phyloP scores from a whole-genome alignment of 352 stramenopile genomes.

The Phytophthora quininea region DNA sequence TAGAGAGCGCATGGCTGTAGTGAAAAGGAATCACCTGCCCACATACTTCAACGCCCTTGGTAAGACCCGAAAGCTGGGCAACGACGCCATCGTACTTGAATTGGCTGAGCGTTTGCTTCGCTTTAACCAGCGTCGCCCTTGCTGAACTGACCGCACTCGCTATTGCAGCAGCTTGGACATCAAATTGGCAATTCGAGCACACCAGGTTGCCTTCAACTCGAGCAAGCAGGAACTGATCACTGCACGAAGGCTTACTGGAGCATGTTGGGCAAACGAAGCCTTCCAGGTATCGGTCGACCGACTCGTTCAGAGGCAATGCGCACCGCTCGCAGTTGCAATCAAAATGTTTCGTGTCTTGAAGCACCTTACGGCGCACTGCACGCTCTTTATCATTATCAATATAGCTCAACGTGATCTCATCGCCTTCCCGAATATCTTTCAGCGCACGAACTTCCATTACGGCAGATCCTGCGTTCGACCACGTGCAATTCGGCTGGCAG shows the following conservation, averaged over 20 bases:
- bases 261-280: conserved; percentile 42
- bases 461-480: conserved; percentile 48
- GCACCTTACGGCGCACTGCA: conserved; percentile 34
- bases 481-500: conserved; percentile 54
- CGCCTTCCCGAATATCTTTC: conserved; percentile 42
- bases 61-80: conserved; percentile 21
- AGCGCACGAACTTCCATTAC: conserved; percentile 43
- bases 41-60: conserved; percentile 30
- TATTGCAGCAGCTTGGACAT: conserved; percentile 18
- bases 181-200: conserved; percentile 33
- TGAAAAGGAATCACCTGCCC: conserved; percentile 37
- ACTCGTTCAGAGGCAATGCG: conserved; percentile 32
- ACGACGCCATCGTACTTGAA: conserved; percentile 41
- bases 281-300: conserved; percentile 44
- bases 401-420: conserved; percentile 58
- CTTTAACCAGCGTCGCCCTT: conserved; percentile 26
- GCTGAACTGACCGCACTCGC: conserved; percentile 10
- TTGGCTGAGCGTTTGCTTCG: conserved; percentile 35
- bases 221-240: conserved; percentile 18
- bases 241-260: conserved; percentile 12
- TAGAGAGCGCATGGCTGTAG: conserved; percentile 36
- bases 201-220: conserved; percentile 30
- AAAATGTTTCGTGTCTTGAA: conserved; percentile 58
- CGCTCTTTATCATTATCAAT: conserved; percentile 55
- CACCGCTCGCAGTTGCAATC: conserved; percentile 53